Evolutionary conservation across 2,329 filamentous ascomycete species (phyloP), one percentile per base, ranked within the genome.

Genomic region (Nemania sp.): DNA sequence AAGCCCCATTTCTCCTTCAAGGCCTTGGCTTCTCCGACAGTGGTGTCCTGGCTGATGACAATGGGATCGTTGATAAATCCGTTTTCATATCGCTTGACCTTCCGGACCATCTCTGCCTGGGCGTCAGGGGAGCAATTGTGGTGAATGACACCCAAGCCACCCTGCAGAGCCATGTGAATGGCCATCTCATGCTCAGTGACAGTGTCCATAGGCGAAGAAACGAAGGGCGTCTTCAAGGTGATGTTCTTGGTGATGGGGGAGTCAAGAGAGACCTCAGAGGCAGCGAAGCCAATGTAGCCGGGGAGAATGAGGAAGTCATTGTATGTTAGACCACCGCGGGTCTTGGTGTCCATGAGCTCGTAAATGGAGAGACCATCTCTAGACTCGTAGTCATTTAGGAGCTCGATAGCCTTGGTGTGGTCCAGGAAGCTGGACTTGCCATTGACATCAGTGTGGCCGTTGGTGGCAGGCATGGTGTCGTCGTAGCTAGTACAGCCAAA

Each of bases 121-220:
- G 93, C 93, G 29, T 98, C 93, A 32, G 94, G 89, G n/a, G 94
- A 96, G 88, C 96, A 99, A 87, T 99, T 99, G 89, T 99, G 96
- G 87, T 99, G 96, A 75, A 99, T 97, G 75, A 99, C 94, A 84
- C 96, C 93, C 20, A 97, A 86, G 77, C 93, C 93, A 76, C 93
- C 93, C 79, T 96, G 91, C 35, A 96, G 87, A 60, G 93, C 93
- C 88, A 97, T 97, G 84, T 98, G 93, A 77, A 99, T 98, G 73
- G 96, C 97, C 97, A 99, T 99, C 81, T 97, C 95, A 84, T 97
- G 93, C 86, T 99, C 96, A 51, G 97, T 99, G 80, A 99, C 96
- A 10, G 96, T 99, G 85, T 99, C 96, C 96, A 99, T 99, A 77
- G 97, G 96, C 45, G 96, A 98, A 54, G 96, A 99, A 73, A 98